These are phyloP conservation scores for Lobosporangium transversale DNA, from an alignment of 192 early-diverging fungal species.

Conservation along the genomic window DNA sequence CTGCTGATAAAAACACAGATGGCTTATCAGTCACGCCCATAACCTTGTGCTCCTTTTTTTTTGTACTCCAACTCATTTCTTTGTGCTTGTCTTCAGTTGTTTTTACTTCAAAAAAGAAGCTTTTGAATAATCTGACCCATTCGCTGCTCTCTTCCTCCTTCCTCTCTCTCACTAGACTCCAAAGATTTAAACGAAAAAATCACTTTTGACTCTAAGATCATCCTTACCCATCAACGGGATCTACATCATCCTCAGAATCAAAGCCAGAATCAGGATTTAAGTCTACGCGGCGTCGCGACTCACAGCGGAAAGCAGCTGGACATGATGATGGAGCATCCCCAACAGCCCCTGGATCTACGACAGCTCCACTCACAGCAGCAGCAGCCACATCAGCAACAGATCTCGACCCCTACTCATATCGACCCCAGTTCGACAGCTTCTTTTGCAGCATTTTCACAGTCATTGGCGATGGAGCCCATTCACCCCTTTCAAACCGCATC, in stretches of 20 bases:
- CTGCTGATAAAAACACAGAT: no score
- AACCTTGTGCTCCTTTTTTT: background rate
- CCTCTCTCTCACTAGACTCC: slow-evolving; percentile 5
- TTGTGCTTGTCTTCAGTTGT: background rate
- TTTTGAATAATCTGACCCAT: background rate
- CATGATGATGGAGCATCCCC: slow-evolving; percentile 51
- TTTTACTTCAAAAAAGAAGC: background rate
- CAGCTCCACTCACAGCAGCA: slow-evolving; percentile 32
- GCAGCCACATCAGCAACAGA: slow-evolving; percentile 21
- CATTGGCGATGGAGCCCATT: slow-evolving; percentile 21
- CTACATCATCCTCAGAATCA: background rate
- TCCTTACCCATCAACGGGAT: slow-evolving; percentile 5
- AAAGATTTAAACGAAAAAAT: slow-evolving; percentile 12
- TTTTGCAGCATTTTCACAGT: background rate
- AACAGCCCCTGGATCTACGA: slow-evolving; percentile 42
- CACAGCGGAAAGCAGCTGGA: slow-evolving; percentile 12
- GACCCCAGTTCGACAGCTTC: background rate
- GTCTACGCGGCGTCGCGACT: no score
- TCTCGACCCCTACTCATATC: background rate
- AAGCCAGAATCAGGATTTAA: background rate
- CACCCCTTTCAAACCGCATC: slow-evolving; percentile 36
- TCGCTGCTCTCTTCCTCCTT: background rate
- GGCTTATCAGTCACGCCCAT: no score
- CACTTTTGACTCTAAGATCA: background rate
- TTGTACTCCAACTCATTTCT: background rate